Percentiles rank a stretch among this genome's conserved stretches.
Conservation (phyloP, 805 yeast genomes). For the Wickerhamomyces bovis region DNA sequence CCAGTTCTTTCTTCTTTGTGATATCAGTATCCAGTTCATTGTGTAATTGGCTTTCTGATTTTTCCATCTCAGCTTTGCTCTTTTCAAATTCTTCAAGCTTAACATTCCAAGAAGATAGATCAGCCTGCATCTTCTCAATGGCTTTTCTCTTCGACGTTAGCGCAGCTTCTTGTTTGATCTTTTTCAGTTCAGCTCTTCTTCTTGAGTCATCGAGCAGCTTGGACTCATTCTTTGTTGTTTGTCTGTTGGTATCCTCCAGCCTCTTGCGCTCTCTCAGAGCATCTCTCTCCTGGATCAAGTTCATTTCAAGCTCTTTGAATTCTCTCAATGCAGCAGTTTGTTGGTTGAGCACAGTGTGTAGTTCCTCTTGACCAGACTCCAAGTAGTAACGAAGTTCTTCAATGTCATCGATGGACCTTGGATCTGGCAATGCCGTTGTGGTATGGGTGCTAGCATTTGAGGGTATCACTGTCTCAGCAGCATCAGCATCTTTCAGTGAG, state of each 20-base stretch:
- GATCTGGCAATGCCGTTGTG: slow-evolving; percentile 14
- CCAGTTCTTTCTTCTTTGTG: slow-evolving; percentile 4
- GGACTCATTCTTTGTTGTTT: slow-evolving; percentile 34
- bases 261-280: slow-evolving; percentile 34
- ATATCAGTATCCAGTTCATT: slow-evolving; percentile 16
- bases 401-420: slow-evolving; percentile 30
- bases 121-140: slow-evolving; percentile 29
- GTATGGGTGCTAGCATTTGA: slow-evolving; percentile 9
- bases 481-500: slow-evolving; percentile 12
- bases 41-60: slow-evolving; percentile 13
- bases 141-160: slow-evolving; percentile 24
- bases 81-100: slow-evolving; percentile 22
- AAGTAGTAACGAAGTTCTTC: slow-evolving; percentile 36
- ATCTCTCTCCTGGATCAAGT: slow-evolving; percentile 29
- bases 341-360: slow-evolving; percentile 29
- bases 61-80: slow-evolving; percentile 11
- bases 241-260: slow-evolving; percentile 35
- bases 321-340: slow-evolving; percentile 29
- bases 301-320: slow-evolving; percentile 32
- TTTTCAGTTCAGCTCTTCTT: slow-evolving; percentile 30
- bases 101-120: slow-evolving; percentile 30
- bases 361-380: slow-evolving; percentile 37
- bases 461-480: slow-evolving; percentile 1
- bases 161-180: slow-evolving; percentile 27
- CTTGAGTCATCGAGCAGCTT: slow-evolving; percentile 37